phyloP scores from a whole-genome alignment of 2,329 filamentous ascomycete genomes.

The Colletotrichum camelliae region DNA sequence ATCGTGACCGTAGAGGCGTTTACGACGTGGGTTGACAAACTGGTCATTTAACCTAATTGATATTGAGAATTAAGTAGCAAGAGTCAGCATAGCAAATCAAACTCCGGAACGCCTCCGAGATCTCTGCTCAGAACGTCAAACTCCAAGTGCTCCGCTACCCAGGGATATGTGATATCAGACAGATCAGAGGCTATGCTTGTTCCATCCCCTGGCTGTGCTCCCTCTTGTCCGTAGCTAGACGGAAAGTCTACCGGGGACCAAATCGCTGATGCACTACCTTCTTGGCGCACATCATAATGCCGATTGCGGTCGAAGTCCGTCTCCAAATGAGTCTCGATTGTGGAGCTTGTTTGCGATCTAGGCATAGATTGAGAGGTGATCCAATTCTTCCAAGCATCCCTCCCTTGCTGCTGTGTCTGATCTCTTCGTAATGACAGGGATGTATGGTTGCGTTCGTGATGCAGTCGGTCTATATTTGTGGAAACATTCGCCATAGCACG shows the following conservation, averaged over 20 bases:
- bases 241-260: neutral
- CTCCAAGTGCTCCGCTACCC: neutral
- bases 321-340: neutral
- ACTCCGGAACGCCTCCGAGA: neutral
- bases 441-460: neutral
- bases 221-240: neutral
- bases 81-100: neutral
- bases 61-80: neutral
- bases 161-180: neutral
- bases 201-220: neutral
- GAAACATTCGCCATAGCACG: neutral
- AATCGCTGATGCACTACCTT: neutral
- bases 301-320: neutral
- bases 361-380: neutral
- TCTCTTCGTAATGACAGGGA: neutral
- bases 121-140: neutral
- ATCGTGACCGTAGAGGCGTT: no score
- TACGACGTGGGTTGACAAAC: no score
- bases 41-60: no score
- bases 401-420: neutral
- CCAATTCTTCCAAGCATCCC: neutral
- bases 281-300: neutral
- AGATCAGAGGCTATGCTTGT: neutral
- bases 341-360: neutral
- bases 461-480: neutral